These are phyloP conservation scores for Prunus mira DNA, from an alignment of 306 rosid species.

Conservation along the genomic window DNA sequence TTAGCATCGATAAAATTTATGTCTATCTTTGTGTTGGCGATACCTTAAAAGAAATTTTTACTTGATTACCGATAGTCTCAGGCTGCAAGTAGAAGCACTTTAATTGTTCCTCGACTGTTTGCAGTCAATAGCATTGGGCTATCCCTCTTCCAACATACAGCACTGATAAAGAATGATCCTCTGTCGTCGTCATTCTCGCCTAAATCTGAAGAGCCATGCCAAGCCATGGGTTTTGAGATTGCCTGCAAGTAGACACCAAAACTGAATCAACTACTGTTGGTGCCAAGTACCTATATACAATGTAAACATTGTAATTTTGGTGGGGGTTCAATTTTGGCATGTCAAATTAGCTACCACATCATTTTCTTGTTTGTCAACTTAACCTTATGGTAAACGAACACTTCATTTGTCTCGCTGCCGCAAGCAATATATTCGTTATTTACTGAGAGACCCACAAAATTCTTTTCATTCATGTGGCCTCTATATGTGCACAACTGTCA, in stretches of 20 bases:
- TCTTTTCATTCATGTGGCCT: slow-evolving; percentile 94
- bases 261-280: neutral
- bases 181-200: slow-evolving; percentile 45
- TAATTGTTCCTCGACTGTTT: slow-evolving; percentile 84
- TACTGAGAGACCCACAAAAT: slow-evolving; percentile 85
- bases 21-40: neutral
- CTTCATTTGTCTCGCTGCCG: slow-evolving; percentile 95
- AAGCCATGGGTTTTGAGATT: slow-evolving; percentile 72
- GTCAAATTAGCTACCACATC: too few species aligned
- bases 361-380: slow-evolving; percentile 4
- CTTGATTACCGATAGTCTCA: slow-evolving; percentile 22
- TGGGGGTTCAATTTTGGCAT: neutral
- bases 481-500: slow-evolving; percentile 68
- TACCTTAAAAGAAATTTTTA: neutral
- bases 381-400: slow-evolving; percentile 93
- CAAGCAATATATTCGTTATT: slow-evolving; percentile 80
- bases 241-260: slow-evolving; percentile 49
- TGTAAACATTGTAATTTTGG: neutral
- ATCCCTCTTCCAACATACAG: slow-evolving; percentile 94
- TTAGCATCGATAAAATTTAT: neutral
- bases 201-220: slow-evolving; percentile 58
- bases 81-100: slow-evolving; percentile 82
- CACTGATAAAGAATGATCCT: slow-evolving; percentile 81
- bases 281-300: neutral
- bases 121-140: slow-evolving; percentile 83